Evolutionary conservation across 78 protist genomes (phyloP), one percentile per base, ranked within the genome.

Genomic region (Chrysochromulina parva): DNA sequence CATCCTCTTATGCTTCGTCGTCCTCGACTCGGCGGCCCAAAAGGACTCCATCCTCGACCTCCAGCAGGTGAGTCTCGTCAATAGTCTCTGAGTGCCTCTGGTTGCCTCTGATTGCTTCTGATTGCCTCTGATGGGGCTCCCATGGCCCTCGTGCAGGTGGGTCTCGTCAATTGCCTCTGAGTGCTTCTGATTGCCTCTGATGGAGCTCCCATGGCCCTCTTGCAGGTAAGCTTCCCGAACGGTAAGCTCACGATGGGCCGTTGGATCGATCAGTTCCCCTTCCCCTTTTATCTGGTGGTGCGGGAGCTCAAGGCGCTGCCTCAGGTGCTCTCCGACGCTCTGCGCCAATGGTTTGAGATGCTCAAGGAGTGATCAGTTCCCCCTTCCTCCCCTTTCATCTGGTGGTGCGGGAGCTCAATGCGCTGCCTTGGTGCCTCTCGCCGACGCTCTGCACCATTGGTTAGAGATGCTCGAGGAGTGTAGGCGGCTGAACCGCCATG

Each of bases 381-480:
- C 38, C 38, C 38, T 38, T 38, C 73, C 97, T 97, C 94, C 96
- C 96, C 26, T 98, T 96, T 91, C 98, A 98, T 91, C 89, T 98
- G 13, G 81, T 98, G 67, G 91, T 99, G 62, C 80, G 99, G 22
- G 97, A 97, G 53, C 84, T 99, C 76, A 69, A 59, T 0, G 58
- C 88, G 74, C 94, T 99, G 73, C 99, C 99, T 5, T 90, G 93
- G 1, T 89, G 96, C n/a, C 94, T 99, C 13, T 92, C 38, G 38
- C 96, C 19, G 99, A 96, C 76, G 97, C 99, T 1, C 92, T 99
- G 17, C 76, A 99, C 48, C 99, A 99, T 94, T 99, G 99, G 99
- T 88, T 99, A 67, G 99, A 98, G 73, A 86, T 95, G 47, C 62
- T 58, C 0, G 13, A 58, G 62, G 62, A 58, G 62, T 13, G 62